Percentiles rank a stretch among this genome's conserved stretches.
phyloP scores from a whole-genome alignment of 768 basidiomycete genomes.

The Agaricus bisporus region DNA sequence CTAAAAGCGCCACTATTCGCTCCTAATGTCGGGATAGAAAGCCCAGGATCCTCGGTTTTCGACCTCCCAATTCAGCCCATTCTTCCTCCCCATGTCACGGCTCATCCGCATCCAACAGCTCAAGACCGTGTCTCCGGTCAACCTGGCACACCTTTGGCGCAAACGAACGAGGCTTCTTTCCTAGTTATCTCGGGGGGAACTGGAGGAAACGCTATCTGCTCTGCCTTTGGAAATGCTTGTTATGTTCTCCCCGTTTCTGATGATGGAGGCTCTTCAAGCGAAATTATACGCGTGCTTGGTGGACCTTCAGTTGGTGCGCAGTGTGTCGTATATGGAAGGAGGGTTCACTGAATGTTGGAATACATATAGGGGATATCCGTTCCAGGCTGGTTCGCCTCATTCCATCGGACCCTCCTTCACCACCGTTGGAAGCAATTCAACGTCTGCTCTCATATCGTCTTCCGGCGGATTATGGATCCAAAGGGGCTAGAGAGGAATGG shows the following conservation, averaged over 20 bases:
- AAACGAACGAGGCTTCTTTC: constrained; percentile 35
- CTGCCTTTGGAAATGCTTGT: constrained; percentile 72
- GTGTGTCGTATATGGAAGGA: not conserved
- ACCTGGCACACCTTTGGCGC: not conserved
- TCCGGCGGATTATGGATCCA: constrained; percentile 59
- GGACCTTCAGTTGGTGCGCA: constrained; percentile 74
- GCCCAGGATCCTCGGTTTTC: constrained; percentile 70
- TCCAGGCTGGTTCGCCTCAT: constrained; percentile 88
- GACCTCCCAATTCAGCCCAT: constrained; percentile 53
- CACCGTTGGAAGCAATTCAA: constrained; percentile 70
- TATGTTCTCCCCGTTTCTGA: constrained; percentile 93
- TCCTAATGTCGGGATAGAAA: constrained; percentile 25
- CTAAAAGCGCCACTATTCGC: not conserved
- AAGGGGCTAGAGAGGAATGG: constrained; percentile 86
- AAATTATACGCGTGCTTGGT: constrained; percentile 87
- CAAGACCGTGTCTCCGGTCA: not conserved
- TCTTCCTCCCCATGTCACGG: constrained; percentile 4
- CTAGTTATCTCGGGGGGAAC: constrained; percentile 91
- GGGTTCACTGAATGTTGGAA: not conserved
- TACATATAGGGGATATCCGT: constrained; percentile 68
- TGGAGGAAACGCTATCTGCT: constrained; percentile 86
- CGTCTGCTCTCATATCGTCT: constrained; percentile 76
- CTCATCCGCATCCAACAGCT: constrained; percentile 8
- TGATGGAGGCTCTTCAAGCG: constrained; percentile 92
- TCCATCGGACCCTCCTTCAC: constrained; percentile 49